Base-by-base conservation (phyloP, 805 yeast genomes). In the Candida ovalis region DNA sequence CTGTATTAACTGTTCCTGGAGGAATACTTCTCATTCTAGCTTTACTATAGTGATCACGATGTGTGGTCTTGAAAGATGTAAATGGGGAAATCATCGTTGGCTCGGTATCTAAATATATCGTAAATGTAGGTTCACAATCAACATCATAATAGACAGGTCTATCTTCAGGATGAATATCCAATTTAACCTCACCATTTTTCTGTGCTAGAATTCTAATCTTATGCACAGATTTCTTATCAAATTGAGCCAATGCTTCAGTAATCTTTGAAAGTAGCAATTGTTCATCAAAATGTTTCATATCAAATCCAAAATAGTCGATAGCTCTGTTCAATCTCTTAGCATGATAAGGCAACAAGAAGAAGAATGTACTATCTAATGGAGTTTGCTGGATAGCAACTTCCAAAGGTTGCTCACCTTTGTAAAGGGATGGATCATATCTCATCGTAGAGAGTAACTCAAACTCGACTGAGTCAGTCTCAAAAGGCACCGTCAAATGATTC, bases 21-120 rank as follows among this genome's bases (percentile, higher is more conserved):
- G 78, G 72, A 3, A 79, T 59, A 39, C 67, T 55, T 40, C 88
- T 69, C 1, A 63, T 64, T 48, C 97, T 69, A 0, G 96, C 85
- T 2, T 62, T 72, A 40, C 70, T 76, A 62, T 91, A 90, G 41
- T 74, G 79, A 3, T 69, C 70, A 52, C 99, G 73, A 22, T 72
- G 67, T 0, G 97, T 87, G 0, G 98, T 92, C 63, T 92, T 92
- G 68, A 90, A 86, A 4, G 95, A 84, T 0, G 96, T 88, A 66
- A 86, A 88, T 1, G 88, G 87, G 2, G 95, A 80, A 1, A 80
- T 75, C 40, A 75, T 54, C 1, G 78, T 73, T 1, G 81, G 72
- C 27, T 72, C 65, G 0, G 70, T 59, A 60, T 86, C 92, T 3
- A 90, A 58, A 57, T 79, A 81, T 0, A 89, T 81, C 19, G 74